A percentile compares a stretch with the other conserved stretches of the same genome.
These are phyloP conservation scores for Aspergillus udagawae DNA, from an alignment of 2,329 filamentous ascomycete genomes.

Conservation along the genomic window DNA sequence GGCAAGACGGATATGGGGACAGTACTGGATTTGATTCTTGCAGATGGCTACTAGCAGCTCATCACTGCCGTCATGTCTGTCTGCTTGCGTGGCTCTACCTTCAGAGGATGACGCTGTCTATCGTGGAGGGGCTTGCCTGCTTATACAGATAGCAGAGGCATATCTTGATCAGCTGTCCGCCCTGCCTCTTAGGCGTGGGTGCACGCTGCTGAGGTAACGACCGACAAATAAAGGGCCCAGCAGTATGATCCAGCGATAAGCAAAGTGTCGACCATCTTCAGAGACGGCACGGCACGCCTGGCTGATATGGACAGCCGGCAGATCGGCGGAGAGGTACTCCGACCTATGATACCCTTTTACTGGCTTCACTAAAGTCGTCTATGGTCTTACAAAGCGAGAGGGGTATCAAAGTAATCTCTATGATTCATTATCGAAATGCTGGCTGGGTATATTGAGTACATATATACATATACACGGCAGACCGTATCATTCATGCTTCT, in stretches of 20 bases:
- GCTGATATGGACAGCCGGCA: not conserved
- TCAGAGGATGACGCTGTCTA: not conserved
- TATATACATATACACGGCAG: constrained; percentile 16
- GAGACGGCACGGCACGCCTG: not conserved
- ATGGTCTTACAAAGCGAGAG: not conserved
- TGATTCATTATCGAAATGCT: constrained; percentile 3
- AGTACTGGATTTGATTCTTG: constrained; percentile 68
- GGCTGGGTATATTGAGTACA: constrained; percentile 9
- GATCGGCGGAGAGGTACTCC: not conserved
- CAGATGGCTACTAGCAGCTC: constrained; percentile 9
- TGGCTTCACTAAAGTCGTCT: not conserved
- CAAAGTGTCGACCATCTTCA: not conserved
- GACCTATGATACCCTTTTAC: not conserved
- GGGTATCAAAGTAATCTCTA: not conserved
- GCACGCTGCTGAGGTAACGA: not conserved
- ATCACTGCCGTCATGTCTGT: not conserved
- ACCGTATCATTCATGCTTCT: constrained; percentile 10
- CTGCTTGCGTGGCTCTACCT: not conserved
- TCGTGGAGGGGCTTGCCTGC: not conserved
- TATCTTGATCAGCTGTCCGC: too few relatives aligned
- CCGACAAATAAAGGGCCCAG: not conserved
- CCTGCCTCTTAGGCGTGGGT: not conserved
- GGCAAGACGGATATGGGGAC: constrained; percentile 67
- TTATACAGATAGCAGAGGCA: too few relatives aligned
- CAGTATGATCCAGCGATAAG: not conserved